Base-by-base conservation (phyloP, 345 rosid genomes). In the Mercurialis annua region DNA sequence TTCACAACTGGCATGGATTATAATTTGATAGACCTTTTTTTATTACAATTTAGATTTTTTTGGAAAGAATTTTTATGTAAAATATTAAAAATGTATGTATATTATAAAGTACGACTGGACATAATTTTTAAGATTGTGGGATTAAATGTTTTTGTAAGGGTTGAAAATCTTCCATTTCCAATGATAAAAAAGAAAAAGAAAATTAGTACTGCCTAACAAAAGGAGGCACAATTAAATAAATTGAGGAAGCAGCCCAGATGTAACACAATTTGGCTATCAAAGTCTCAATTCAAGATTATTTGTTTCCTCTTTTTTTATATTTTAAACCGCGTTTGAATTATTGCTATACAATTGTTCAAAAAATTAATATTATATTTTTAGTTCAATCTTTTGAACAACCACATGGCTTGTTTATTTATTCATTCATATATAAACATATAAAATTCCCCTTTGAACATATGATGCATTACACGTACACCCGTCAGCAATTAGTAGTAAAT, bases 251-350 rank as follows among this genome's bases (percentile, higher is more conserved):
- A 26, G 54, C 24, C 40, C 40, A 34, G 9, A 34, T 9, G 4
- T 34, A 34, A 34, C 2, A 18, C 54, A 10, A 50, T 16, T 50
- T 50, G 2, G 51, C 51, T 47, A 50, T 7, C 24, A 9, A 30
- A 0, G 61, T 40, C 61, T 57, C 61, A 18, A 57, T 57, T 30
- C 21, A 57, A 24, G 15, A 2, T 1, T 20, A 52, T n/a, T 52
- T 17, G 57, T 20, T 54, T 24, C 7, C 6, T 55, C 10, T 10
- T 54, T 16, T 27, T 10, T 27, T 3, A 36, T 36, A 36, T 36
- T 36, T 24, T 11, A 31, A 56, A 33, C 23, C 61, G 61, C 31
- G 61, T 56, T 56, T 56, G 61, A 56, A 56, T 56, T 56, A 56
- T 56, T 51, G 56, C 16, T 29, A 9, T 40, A 40, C 31, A 56